Percentiles rank a stretch among this genome's conserved stretches.
These are phyloP conservation scores for Chaetomium sp. DNA, from an alignment of 2,329 filamentous ascomycete genomes.

Conservation along the genomic window DNA sequence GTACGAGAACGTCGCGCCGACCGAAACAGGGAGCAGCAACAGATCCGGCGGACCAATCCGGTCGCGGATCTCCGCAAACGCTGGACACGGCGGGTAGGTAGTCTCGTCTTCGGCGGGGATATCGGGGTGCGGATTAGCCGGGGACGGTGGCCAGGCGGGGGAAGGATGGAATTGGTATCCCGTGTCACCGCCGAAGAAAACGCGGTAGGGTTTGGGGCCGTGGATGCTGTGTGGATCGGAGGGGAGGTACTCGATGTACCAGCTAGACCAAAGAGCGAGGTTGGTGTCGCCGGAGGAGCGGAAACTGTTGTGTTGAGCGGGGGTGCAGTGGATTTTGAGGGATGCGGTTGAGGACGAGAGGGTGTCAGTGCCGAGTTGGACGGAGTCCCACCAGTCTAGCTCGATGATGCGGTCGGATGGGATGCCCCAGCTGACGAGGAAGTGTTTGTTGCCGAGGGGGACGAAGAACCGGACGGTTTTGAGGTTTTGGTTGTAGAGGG, in stretches of 20 bases:
- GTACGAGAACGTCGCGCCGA: conserved; percentile 25
- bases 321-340: conserved; percentile 57
- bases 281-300: conserved; percentile 52
- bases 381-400: conserved; percentile 69
- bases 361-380: conserved; percentile 36
- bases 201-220: conserved; percentile 34
- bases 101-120: conserved; percentile 4
- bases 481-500: conserved; percentile 32
- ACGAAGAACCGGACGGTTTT: conserved; percentile 54
- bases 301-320: conserved; percentile 61
- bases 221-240: neutral
- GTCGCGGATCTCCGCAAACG: conserved; percentile 21
- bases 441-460: conserved; percentile 58
- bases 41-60: conserved; percentile 21
- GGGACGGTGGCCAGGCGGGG: conserved; percentile 21
- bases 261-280: conserved; percentile 62
- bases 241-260: conserved; percentile 43
- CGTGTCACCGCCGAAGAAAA: conserved; percentile 66
- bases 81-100: conserved; percentile 21
- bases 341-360: conserved; percentile 19
- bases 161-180: conserved; percentile 45
- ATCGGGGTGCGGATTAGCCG: neutral
- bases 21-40: conserved; percentile 22
- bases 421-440: conserved; percentile 57
- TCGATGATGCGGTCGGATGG: conserved; percentile 52